Base-by-base conservation (phyloP, 2,329 filamentous ascomycete genomes). In the Colletotrichum liriopes region DNA sequence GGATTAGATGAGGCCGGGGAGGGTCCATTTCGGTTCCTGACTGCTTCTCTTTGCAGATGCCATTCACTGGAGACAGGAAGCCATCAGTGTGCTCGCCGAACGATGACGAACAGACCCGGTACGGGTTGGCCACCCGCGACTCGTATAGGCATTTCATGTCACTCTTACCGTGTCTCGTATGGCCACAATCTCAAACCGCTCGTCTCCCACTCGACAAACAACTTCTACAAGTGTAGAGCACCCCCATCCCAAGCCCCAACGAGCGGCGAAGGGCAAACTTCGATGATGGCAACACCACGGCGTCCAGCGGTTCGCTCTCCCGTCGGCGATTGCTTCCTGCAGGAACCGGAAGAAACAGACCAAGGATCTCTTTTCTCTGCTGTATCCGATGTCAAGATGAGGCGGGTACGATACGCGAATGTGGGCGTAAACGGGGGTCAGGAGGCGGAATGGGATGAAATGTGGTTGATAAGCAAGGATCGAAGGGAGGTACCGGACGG, bases 401-500 rank as follows among this genome's bases (percentile, higher is more conserved):
- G 49, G 18, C 14, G 18, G 41, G 9, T 61, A 16, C 43, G 43
- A 20, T 18, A 62, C 43, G 14, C 35, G 41, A 39, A 23, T 6
- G 26, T 37, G 9, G 59, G 29, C 8, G 8, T 3, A 4, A 32
- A 4, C 2, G 29, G 29, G 4, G 29, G 29, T 32, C 29, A 32
- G 29, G 29, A 32, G 8, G 56, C 11, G 20, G 37, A 35, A 23
- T 54, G 65, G 39, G 65, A 62, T 47, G 49, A 56, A 55, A 63
- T 43, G 26, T 39, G 37, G 56, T 41, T 63, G 56, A 47, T 47
- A 14, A 29, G 55, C 47, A 60, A 41, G 54, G 67, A 45, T 52
- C 52, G 7, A 32, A 20, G n/a, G 29, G 8, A 20, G 8, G 52
- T 26, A 43, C 18, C 26, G 5, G 3, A 20, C 8, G 18, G 59